Base-by-base conservation (phyloP, 179 eudicot genomes). In the Nepenthes alata region DNA sequence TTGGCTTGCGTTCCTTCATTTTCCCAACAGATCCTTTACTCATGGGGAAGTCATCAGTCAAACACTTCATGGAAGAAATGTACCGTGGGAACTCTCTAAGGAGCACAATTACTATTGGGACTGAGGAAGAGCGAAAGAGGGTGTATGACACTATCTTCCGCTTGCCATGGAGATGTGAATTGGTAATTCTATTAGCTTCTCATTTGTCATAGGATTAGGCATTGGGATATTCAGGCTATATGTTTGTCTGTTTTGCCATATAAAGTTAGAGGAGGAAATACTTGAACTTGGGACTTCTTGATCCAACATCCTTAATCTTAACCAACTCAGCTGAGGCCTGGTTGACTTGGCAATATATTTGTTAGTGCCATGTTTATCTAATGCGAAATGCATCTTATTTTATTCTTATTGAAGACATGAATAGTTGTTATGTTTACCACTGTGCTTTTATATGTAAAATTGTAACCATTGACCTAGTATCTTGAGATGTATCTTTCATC, bases 91-190 rank as follows among this genome's bases (percentile, higher is more conserved):
- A 86, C 73, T 85, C 98, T 37, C 73, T 93, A 64, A 75, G 86
- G 79, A 86, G 79, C 73, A 93, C 98, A 13, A 90, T 91, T 47
- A 74, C 81, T 55, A 62, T 71, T 73, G 96, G 87, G 60, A 81
- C 81, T 79, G 98, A 93, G 66, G 83, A 86, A 76, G 96, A 93
- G 64, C 83, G 98, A 52, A 93, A 89, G 81, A 85, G 85, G 71
- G 96, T 93, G 49, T 93, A 93, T 67, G 93, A 89, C 61, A 93
- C 98, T 51, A 93, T 89, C 70, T 93, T 93, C 63, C 89, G 90
- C 65, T 77, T 89, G 83, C 98, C 98, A 56, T 93, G 98, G 98
- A 91, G 98, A 68, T 89, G 96, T 79, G 98, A 93, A 74, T 77
- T 89, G 95, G 98, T 93, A 93, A 74, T 70, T 48, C 10, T 39